Percentiles rank a stretch among this genome's conserved stretches.
These are phyloP conservation scores for Kodamaea fukazawae DNA, from an alignment of 805 yeast genomes.

Conservation along the genomic window DNA sequence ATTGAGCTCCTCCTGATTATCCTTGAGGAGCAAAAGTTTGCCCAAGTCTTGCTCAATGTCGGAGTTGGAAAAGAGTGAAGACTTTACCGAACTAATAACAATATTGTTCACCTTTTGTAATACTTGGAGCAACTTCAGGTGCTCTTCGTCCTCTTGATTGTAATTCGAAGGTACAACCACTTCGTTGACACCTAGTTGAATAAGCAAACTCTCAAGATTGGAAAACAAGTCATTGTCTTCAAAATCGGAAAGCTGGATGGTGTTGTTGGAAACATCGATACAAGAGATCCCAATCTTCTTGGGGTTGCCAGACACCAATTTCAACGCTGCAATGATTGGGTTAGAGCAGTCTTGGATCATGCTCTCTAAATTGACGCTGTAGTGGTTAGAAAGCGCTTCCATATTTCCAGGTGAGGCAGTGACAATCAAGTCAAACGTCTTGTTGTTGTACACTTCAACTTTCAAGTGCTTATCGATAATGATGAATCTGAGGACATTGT, in stretches of 20 bases:
- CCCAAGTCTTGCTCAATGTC: slow-evolving; percentile 76
- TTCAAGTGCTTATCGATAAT: slow-evolving; percentile 71
- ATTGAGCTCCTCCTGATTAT: slow-evolving; percentile 15
- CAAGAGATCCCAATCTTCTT: slow-evolving; percentile 74
- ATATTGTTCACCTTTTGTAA: slow-evolving; percentile 73
- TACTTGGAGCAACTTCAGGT: slow-evolving; percentile 63
- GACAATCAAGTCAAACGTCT: slow-evolving; percentile 53
- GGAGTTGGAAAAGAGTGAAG: slow-evolving; percentile 56
- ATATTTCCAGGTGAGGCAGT: slow-evolving; percentile 91
- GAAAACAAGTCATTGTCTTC: slow-evolving; percentile 85
- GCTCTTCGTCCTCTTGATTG: slow-evolving; percentile 44
- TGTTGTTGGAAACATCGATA: slow-evolving; percentile 65
- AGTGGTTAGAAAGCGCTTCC: slow-evolving; percentile 43
- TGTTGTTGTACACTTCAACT: slow-evolving; percentile 71
- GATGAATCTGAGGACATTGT: slow-evolving; percentile 58
- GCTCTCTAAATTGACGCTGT: slow-evolving; percentile 54
- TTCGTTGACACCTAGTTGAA: slow-evolving; percentile 89
- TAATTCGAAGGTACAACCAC: slow-evolving; percentile 56
- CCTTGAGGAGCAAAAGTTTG: slow-evolving; percentile 52
- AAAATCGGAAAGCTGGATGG: slow-evolving; percentile 73
- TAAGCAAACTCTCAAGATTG: slow-evolving; percentile 78
- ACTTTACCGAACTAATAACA: slow-evolving; percentile 58
- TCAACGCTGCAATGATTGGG: slow-evolving; percentile 41
- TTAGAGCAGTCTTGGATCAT: slow-evolving; percentile 48
- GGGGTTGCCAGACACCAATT: slow-evolving; percentile 33